phyloP scores from a whole-genome alignment of 805 yeast genomes.

The Saturnispora besseyi region DNA sequence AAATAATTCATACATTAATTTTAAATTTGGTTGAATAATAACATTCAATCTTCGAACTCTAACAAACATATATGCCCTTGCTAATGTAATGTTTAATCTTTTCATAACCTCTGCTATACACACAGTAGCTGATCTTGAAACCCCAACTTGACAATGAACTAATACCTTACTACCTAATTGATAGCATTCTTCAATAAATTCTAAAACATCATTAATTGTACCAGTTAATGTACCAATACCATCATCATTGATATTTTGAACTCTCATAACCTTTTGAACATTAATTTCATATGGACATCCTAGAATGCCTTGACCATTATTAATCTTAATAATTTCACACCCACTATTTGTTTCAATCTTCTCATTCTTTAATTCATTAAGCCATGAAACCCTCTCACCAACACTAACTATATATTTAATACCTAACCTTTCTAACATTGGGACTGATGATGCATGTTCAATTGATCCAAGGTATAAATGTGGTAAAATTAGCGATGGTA shows the following conservation, averaged over 20 bases:
- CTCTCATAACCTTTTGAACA: conserved; percentile 45
- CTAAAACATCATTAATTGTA: conserved; percentile 54
- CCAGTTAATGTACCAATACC: conserved; percentile 72
- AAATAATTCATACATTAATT: conserved; percentile 84
- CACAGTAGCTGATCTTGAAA: conserved; percentile 88
- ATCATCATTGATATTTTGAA: conserved; percentile 78
- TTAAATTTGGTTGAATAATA: conserved; percentile 86
- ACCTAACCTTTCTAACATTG: conserved; percentile 53
- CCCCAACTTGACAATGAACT: conserved; percentile 95
- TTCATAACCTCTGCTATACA: conserved; percentile 94
- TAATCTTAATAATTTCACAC: conserved; percentile 22
- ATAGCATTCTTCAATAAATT: conserved; percentile 52
- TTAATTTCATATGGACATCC: conserved; percentile 19
- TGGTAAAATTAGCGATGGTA: conserved; percentile 78
- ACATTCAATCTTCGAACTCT: conserved; percentile 84
- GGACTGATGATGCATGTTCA: conserved; percentile 67
- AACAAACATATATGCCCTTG: conserved; percentile 80
- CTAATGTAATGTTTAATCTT: conserved; percentile 53
- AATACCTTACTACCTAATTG: conserved; percentile 42
- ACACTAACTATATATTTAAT: conserved; percentile 74
- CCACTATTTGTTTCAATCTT: conserved; percentile 18
- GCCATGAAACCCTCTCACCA: conserved; percentile 73
- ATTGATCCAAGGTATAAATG: conserved; percentile 81
- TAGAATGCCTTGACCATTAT: conserved; percentile 12
- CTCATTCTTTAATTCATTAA: conserved; percentile 21